Conservation (phyloP, 768 basidiomycete genomes). For the Lactifluus rugatus region DNA sequence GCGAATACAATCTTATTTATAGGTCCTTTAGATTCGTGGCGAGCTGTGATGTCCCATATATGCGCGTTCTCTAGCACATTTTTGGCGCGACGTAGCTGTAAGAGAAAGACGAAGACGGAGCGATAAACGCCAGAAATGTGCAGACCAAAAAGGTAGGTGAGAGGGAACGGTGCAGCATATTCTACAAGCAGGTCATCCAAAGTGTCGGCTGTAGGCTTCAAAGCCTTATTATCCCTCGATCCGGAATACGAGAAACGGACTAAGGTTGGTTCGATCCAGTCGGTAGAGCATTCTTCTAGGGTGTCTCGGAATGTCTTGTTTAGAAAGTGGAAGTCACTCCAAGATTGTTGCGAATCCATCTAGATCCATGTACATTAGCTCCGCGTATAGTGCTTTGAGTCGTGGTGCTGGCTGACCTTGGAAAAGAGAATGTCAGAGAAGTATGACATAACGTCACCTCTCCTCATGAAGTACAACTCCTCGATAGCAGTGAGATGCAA, state of each 20-base stretch:
- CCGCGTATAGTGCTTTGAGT: background rate
- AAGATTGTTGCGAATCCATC: slow-evolving; percentile 66
- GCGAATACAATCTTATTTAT: slow-evolving; percentile 68
- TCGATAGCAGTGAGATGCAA: slow-evolving; percentile 55
- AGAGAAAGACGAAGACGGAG: slow-evolving; percentile 57
- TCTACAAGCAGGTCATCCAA: slow-evolving; percentile 63
- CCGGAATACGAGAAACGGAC: slow-evolving; percentile 65
- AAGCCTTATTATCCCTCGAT: slow-evolving; percentile 34
- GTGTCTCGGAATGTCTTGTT: slow-evolving; percentile 70
- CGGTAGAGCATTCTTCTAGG: slow-evolving; percentile 38
- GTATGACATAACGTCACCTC: slow-evolving; percentile 67
- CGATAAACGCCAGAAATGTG: slow-evolving; percentile 47
- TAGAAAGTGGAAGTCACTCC: slow-evolving; percentile 78
- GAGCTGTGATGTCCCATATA: slow-evolving; percentile 40
- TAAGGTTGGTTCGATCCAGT: slow-evolving; percentile 58
- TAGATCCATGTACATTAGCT: slow-evolving; percentile 23
- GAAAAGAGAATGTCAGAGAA: slow-evolving; percentile 67
- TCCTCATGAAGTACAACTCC: slow-evolving; percentile 63
- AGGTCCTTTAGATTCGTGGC: slow-evolving; percentile 24
- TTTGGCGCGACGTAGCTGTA: slow-evolving; percentile 70
- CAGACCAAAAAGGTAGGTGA: slow-evolving; percentile 69
- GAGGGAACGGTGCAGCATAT: slow-evolving; percentile 72
- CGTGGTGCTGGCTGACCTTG: slow-evolving; percentile 37
- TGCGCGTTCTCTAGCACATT: slow-evolving; percentile 59
- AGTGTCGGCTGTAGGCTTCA: slow-evolving; percentile 47